Conservation (phyloP, 108 stramenopile species). For the Craspedostauros australis region DNA sequence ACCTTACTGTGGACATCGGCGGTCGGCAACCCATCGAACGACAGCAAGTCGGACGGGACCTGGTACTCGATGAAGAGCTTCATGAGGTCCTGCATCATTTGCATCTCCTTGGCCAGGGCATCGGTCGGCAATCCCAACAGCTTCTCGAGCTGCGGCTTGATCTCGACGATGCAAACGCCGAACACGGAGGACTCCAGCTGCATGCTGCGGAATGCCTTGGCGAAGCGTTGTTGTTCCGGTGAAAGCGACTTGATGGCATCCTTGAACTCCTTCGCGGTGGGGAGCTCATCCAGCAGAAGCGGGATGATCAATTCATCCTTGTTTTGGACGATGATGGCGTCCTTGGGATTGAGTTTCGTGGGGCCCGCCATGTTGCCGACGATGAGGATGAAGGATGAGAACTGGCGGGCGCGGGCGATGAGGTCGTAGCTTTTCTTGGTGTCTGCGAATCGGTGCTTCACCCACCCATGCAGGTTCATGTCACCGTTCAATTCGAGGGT, state of each 20-base stretch:
- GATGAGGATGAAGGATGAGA: conserved; percentile 72
- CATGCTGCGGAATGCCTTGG: conserved; percentile 73
- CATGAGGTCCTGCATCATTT: conserved; percentile 79
- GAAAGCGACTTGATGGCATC: conserved; percentile 80
- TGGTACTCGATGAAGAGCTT: conserved; percentile 81
- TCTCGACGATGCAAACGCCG: conserved; percentile 68
- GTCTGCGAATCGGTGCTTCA: conserved; percentile 36
- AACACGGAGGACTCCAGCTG: conserved; percentile 79
- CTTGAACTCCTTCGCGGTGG: conserved; percentile 85
- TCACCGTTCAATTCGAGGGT: conserved; percentile 54
- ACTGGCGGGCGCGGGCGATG: conserved; percentile 66
- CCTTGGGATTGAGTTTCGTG: conserved; percentile 59
- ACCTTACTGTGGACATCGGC: conserved; percentile 33
- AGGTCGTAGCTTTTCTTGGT: conserved; percentile 10
- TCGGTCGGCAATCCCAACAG: conserved; percentile 63
- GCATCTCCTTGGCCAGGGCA: conserved; percentile 79
- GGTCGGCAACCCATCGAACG: conserved; percentile 49
- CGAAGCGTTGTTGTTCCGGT: conserved; percentile 86
- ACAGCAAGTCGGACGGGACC: conserved; percentile 80
- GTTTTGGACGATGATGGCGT: conserved; percentile 82
- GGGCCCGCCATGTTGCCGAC: conserved; percentile 70
- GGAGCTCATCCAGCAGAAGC: conserved; percentile 70
- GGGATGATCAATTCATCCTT: conserved; percentile 87
- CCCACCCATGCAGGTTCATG: conserved; percentile 65
- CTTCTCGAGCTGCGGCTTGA: conserved; percentile 85